Evolutionary conservation across 352 stramenopile species (phyloP), one percentile per base, ranked within the genome.

Genomic region (Phytophthora rubi): DNA sequence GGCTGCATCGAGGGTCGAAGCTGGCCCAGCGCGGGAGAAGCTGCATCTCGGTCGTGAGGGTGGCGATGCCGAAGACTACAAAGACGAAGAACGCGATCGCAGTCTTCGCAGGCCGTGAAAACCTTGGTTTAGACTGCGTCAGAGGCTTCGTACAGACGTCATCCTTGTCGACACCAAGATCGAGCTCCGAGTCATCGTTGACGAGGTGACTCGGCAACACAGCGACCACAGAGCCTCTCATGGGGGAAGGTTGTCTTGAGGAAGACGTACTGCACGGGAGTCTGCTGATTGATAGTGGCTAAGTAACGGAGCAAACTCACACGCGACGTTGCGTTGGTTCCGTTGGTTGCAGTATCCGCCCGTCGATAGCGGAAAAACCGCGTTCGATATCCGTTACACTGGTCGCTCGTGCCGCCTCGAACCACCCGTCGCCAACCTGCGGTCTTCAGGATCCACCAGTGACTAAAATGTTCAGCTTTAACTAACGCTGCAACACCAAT

Each of bases 1-100:
- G 62, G 12, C 54, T 65, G 28, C 63, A 70, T 6, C 39, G 39
- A 4, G 23, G 53, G 6, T 69, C 53, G 7, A 69, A 69, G 32
- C 23, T 63, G 30, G 44, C 52, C 53, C 52, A 69, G 15, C 53
- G 62, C 1, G 62, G 52, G 4, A 57, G 9, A 8, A 63, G 2
- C 7, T 69, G 13, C 62, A 63, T 58, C 16, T 69, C 62, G 12
- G 52, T 58, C 5, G 33, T 57, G 12, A 69, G 42, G n/a, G 45
- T n/a, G 23, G 37, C 3, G 62, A 37, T 32, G 49, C 42, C 53
- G n/a, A 69, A 21, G 5, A 23, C 4, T 0, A 58, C 16, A 35
- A 69, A 63, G 4, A 30, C 12, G 15, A 69, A 21, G 45, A 58
- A 63, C 13, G 44, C 62, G 2, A 68, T 23, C 2, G 13, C 35